Base-by-base conservation (phyloP, 2,329 filamentous ascomycete genomes). In the Thelonectria olida region DNA sequence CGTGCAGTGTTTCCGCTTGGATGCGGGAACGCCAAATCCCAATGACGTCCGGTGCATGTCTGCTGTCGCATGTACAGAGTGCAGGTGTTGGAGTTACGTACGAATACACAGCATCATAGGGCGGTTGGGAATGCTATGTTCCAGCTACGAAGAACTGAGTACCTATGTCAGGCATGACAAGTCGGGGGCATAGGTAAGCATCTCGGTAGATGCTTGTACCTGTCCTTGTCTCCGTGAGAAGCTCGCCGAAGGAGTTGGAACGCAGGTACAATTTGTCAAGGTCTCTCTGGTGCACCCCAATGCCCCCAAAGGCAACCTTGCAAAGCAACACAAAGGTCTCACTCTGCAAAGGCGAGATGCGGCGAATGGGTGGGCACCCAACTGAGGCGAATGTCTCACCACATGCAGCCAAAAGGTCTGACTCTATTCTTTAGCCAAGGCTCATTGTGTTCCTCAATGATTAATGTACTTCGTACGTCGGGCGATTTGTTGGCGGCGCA, bases 1-100 rank as follows among this genome's bases (percentile, higher is more conserved):
- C 56, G 39, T 59, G 56, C 42, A 59, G 49, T 31, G 49, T 59
- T 54, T 53, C 56, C 56, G 56, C 45, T 41, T 23, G n/a, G 49
- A 38, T 42, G 51, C 44, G 50, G 50, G 50, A 59, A 44, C 57
- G 49, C 52, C 56, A 54, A 38, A 31, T 44, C 38, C 17, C 55
- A 28, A 41, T 53, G 38, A 38, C 28, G 39, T 44, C 15, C 50
- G 44, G 34, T 36, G 51, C 57, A 49, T 53, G 34, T 48, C 36
- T 58, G n/a, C 36, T 47, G 19, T 39, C 25, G 41, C 19, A 15
- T 17, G n/a, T 25, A 22, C 47, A 49, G 20, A 27, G n/a, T n/a
- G n/a, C n/a, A n/a, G n/a, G n/a, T n/a, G n/a, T n/a, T n/a, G n/a
- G n/a, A n/a, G n/a, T n/a, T n/a, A n/a, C n/a, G n/a, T n/a, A n/a